These are phyloP conservation scores for Tricholoma bakamatsutake DNA, from an alignment of 768 basidiomycete genomes.

Conservation along the genomic window DNA sequence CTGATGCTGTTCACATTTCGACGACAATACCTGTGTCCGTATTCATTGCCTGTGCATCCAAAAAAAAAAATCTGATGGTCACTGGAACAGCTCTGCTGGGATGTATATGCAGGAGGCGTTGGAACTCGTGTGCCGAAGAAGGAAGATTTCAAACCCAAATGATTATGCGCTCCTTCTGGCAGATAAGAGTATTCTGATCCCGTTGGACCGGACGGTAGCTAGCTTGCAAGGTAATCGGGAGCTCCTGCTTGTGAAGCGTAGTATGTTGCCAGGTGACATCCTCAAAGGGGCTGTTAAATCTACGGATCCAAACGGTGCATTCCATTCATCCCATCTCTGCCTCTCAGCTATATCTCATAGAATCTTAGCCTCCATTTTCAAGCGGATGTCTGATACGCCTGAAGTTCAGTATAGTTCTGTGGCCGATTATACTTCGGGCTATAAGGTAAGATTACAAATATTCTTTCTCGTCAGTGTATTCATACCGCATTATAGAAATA, in stretches of 20 bases:
- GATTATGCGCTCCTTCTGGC: slow-evolving; percentile 79
- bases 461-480: background rate
- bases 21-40: slow-evolving; percentile 90
- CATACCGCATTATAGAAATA: slow-evolving; percentile 57
- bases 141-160: slow-evolving; percentile 60
- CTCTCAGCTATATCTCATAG: background rate
- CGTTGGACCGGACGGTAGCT: slow-evolving; percentile 94
- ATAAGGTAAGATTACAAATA: slow-evolving; percentile 52
- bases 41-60: background rate
- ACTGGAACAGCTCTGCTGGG: slow-evolving; percentile 60
- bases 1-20: slow-evolving; percentile 78
- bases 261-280: slow-evolving; percentile 66
- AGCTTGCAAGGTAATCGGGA: slow-evolving; percentile 86
- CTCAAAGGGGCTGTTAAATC: slow-evolving; percentile 61
- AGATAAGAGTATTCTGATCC: slow-evolving; percentile 71
- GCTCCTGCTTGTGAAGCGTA: slow-evolving; percentile 73
- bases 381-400: slow-evolving; percentile 72
- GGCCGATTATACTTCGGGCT: slow-evolving; percentile 78
- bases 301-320: slow-evolving; percentile 87
- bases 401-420: slow-evolving; percentile 53
- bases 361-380: slow-evolving; percentile 82
- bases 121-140: slow-evolving; percentile 72
- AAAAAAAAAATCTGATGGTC: background rate
- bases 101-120: slow-evolving; percentile 98
- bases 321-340: background rate